These are phyloP conservation scores for Nigrospora osmanthi DNA, from an alignment of 2,329 filamentous ascomycete species.

Conservation along the genomic window DNA sequence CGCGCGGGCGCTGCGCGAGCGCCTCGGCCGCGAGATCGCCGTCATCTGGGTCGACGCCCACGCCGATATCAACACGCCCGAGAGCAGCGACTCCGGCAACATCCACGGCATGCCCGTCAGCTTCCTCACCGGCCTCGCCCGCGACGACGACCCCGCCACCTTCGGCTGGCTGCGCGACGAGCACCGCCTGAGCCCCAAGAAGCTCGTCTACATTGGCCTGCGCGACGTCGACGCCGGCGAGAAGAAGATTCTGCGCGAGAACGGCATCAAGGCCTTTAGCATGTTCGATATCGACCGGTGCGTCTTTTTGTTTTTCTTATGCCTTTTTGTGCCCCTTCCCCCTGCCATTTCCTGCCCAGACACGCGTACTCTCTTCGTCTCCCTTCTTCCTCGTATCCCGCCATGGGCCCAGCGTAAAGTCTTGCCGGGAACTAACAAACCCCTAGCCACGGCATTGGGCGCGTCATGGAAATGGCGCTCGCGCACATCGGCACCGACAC, in stretches of 20 bases:
- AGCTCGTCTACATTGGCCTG: slow-evolving; percentile 94
- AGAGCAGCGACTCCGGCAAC: slow-evolving; percentile 83
- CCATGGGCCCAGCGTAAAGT: too few species aligned
- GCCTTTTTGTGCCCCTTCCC: not conserved
- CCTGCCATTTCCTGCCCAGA: not conserved
- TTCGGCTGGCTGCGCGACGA: slow-evolving; percentile 86
- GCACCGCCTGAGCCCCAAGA: slow-evolving; percentile 61
- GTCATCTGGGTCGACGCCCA: slow-evolving; percentile 99
- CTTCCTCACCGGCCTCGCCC: slow-evolving; percentile 80
- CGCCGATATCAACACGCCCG: slow-evolving; percentile 94
- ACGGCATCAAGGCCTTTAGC: slow-evolving; percentile 91
- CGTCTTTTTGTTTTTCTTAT: slow-evolving; percentile 20
- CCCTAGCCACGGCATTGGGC: slow-evolving; percentile 78
- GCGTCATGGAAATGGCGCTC: slow-evolving; percentile 96
- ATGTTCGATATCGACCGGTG: slow-evolving; percentile 97
- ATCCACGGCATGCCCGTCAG: slow-evolving; percentile 97
- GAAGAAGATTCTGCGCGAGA: slow-evolving; percentile 82
- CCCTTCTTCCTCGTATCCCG: not conserved
- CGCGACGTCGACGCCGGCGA: slow-evolving; percentile 89
- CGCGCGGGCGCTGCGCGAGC: slow-evolving; percentile 77
- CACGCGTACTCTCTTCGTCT: not conserved
- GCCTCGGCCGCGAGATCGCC: slow-evolving; percentile 74
- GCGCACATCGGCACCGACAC: slow-evolving; percentile 91
- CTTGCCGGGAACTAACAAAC: not conserved
- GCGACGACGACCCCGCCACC: slow-evolving; percentile 64